Evolutionary conservation across 2,329 filamentous ascomycete species (phyloP).

Genomic region (Phaeomoniella chlamydospora): DNA sequence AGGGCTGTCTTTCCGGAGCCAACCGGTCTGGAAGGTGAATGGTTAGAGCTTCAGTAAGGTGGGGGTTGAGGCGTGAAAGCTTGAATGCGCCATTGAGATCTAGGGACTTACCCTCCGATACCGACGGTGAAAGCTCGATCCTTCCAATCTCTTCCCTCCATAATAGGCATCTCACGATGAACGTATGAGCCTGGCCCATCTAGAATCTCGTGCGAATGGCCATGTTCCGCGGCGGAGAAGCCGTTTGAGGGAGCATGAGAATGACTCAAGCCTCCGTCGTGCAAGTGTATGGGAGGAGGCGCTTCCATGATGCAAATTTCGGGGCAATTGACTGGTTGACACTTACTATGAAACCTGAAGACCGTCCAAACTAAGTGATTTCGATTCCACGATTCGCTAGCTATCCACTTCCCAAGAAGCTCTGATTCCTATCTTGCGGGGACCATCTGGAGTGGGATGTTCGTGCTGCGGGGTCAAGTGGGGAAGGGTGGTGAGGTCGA

Average conservation of each 20-base stretch:
- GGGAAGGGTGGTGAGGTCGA: no score
- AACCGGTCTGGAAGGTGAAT: slow-evolving; percentile 51
- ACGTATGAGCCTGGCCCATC: slow-evolving; percentile 84
- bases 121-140: slow-evolving; percentile 89
- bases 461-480: no score
- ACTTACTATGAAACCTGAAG: no score
- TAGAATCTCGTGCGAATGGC: slow-evolving; percentile 91
- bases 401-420: no score
- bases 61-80: background rate
- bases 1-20: slow-evolving; percentile 95
- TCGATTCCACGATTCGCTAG: no score
- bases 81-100: background rate
- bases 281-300: slow-evolving; percentile 15
- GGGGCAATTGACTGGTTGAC: no score
- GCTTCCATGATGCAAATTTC: slow-evolving; percentile 1
- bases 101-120: slow-evolving; percentile 70
- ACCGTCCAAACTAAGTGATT: no score
- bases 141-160: slow-evolving; percentile 74
- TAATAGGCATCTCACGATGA: slow-evolving; percentile 82
- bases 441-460: no score
- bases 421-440: no score
- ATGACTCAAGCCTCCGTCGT: slow-evolving; percentile 21
- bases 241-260: slow-evolving; percentile 40
- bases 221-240: slow-evolving; percentile 56
- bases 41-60: background rate